Percentiles rank a stretch among this genome's conserved stretches.
Conservation (phyloP, 2,329 filamentous ascomycete genomes). For the Zalaria obscura region DNA sequence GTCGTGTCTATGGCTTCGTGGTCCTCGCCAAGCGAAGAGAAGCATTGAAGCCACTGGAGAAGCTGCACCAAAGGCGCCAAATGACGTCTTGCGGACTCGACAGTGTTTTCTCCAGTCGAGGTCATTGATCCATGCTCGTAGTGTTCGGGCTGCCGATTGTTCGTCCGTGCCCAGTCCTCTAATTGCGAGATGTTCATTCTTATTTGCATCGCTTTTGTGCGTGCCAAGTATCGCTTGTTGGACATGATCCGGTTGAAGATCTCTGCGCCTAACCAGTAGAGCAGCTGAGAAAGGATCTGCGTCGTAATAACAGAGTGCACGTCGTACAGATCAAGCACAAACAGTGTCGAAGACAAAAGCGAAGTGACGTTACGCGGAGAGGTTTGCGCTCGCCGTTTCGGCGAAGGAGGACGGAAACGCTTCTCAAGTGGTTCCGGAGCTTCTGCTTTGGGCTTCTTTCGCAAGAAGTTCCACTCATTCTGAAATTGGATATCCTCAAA, state of each 20-base stretch:
- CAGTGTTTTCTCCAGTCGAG: conserved; percentile 70
- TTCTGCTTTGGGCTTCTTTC: conserved; percentile 78
- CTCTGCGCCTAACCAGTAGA: conserved; percentile 94
- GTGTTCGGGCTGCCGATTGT: conserved; percentile 89
- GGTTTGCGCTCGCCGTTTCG: conserved; percentile 80
- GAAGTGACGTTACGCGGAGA: conserved; percentile 93
- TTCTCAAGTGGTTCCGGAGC: conserved; percentile 75
- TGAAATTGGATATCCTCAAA: conserved; percentile 96
- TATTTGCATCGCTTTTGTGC: conserved; percentile 99
- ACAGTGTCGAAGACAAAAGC: conserved; percentile 84
- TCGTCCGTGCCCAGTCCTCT: conserved; percentile 89
- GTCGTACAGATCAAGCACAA: conserved; percentile 96
- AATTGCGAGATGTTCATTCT: conserved; percentile 94
- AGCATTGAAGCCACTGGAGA: conserved; percentile 94
- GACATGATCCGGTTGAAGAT: conserved; percentile 98
- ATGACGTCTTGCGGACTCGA: conserved; percentile 72
- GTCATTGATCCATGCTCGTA: conserved; percentile 85
- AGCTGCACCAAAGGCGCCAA: conserved; percentile 84
- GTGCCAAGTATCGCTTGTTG: conserved; percentile 81
- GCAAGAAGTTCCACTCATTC: conserved; percentile 97
- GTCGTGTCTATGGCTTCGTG: conserved; percentile 79
- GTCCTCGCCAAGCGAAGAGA: conserved; percentile 86
- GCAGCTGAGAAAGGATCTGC: conserved; percentile 79
- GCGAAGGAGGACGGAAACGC: conserved; percentile 80
- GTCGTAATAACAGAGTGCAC: conserved; percentile 92